phyloP scores from a whole-genome alignment of 2,329 filamentous ascomycete genomes.

The Daldinia eschscholtzii region DNA sequence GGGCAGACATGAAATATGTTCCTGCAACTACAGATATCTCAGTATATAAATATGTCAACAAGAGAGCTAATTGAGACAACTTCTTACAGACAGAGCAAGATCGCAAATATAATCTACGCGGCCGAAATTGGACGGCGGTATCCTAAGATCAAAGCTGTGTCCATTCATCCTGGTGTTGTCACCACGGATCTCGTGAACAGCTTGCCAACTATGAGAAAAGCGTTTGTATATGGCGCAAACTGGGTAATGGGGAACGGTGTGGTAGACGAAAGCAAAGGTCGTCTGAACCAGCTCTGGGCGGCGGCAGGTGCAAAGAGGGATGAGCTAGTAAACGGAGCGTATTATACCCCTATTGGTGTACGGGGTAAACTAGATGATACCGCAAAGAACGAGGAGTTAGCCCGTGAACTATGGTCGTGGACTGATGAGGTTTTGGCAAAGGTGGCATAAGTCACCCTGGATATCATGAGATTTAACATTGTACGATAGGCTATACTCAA shows the following conservation, averaged over 20 bases:
- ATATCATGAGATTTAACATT: background rate
- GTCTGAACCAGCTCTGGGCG: slow-evolving; percentile 58
- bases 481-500: background rate
- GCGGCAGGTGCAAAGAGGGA: slow-evolving; percentile 49
- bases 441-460: background rate
- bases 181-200: slow-evolving; percentile 47
- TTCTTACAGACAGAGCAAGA: slow-evolving; percentile 55
- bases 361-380: slow-evolving; percentile 44
- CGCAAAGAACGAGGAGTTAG: slow-evolving; percentile 50
- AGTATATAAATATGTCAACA: background rate
- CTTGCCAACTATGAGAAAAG: slow-evolving; percentile 31
- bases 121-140: slow-evolving; percentile 47
- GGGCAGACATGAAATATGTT: background rate
- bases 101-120: slow-evolving; percentile 50
- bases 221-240: slow-evolving; percentile 38
- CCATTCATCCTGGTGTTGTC: slow-evolving; percentile 50
- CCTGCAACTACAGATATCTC: background rate
- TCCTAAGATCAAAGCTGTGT: slow-evolving; percentile 45
- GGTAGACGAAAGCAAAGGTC: slow-evolving; percentile 53
- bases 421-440: slow-evolving; percentile 52
- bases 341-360: slow-evolving; percentile 56
- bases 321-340: slow-evolving; percentile 53
- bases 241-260: slow-evolving; percentile 30
- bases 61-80: slow-evolving; percentile 4
- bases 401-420: slow-evolving; percentile 54